Conservation (phyloP, 257 asterid genomes). For the Solanum chiquidenum region DNA sequence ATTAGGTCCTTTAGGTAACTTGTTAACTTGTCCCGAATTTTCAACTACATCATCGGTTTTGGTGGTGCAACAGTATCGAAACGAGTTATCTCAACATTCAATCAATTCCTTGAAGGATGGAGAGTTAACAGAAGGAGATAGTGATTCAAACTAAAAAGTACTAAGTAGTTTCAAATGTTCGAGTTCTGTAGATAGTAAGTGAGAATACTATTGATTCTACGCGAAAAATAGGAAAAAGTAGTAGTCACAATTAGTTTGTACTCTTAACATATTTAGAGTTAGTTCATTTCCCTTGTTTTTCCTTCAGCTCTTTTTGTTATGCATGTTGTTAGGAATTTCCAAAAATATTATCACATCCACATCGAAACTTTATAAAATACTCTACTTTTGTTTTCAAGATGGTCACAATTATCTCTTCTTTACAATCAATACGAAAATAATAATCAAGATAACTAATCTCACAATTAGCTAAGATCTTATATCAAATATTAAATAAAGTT, state of each 20-base stretch:
- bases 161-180: neutral
- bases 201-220: neutral
- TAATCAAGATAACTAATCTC: neutral
- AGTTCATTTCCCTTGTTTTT: neutral
- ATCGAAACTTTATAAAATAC: too few species aligned
- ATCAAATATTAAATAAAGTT: neutral
- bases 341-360: too few species aligned
- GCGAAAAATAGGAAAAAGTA: neutral
- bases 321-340: too few species aligned
- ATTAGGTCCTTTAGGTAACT: conserved; percentile 41
- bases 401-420: too few species aligned
- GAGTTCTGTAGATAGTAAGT: neutral
- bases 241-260: neutral
- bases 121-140: neutral
- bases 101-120: conserved; percentile 10
- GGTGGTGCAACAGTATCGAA: conserved; percentile 51
- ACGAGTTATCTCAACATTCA: conserved; percentile 15
- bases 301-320: neutral
- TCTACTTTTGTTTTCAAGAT: too few species aligned
- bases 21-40: conserved; percentile 24
- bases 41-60: conserved; percentile 42
- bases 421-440: neutral
- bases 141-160: conserved; percentile 5
- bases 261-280: neutral
- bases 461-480: neutral